Evolutionary conservation across 305 asterid species (phyloP), one percentile per base, ranked within the genome.

Genomic region (Fraxinus angustifolia): DNA sequence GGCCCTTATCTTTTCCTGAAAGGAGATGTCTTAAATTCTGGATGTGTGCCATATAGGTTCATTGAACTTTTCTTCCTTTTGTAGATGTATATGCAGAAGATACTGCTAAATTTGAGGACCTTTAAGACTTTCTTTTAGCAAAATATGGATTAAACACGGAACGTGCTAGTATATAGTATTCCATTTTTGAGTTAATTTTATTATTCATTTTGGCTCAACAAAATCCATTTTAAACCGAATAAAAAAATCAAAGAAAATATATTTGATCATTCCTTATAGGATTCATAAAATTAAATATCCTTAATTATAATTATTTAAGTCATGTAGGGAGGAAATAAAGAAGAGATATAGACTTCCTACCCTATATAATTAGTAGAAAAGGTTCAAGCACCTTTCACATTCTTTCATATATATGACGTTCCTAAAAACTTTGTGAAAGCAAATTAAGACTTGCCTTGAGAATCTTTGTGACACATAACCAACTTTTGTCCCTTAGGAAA

Each of bases 401-500:
- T 85, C 84, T 70, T 79, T 81, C 89, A 0, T 36, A 75, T 80
- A 0, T 36, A 75, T 80, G 82, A 82, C 82, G 88, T 89, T 83
- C 85, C 83, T 74, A 77, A 62, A 71, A 71, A 23, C 70, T 81
- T 84, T 85, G 86, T 75, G 83, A 86, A 81, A 81, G 83, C 74
- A 83, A 42, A 42, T 34, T 34, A 80, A 85, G 84, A 84, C 84
- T 68, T 83, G 80, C 89, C 81, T 83, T 17, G 65, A 78, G 86
- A 85, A 83, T 80, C 86, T 82, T 85, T 11, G 81, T 86, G 92
- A 90, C 95, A 83, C 81, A 72, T 87, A 88, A 86, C 93, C 89
- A 87, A 88, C 86, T 81, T 76, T 81, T 91, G 91, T 87, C 91
- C 79, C 88, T 84, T 84, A 33, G 40, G 86, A 40, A 77, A 73